Evolutionary conservation across 176 grass and related monocot species (phyloP).

Genomic region (Triticum monococcum): DNA sequence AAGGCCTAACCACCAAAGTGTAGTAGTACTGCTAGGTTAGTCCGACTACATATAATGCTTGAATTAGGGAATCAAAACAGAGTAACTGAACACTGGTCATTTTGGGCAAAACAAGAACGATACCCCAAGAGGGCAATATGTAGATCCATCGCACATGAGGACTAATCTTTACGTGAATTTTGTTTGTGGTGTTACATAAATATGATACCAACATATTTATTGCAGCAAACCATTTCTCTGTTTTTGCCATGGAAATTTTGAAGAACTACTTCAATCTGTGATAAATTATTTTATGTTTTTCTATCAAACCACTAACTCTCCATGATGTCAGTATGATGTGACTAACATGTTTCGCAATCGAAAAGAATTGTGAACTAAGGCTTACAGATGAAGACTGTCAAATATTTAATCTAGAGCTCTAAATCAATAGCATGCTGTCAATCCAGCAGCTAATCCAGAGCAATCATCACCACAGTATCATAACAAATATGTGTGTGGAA

Average conservation of each 20-base stretch:
- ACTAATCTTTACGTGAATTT: neutral
- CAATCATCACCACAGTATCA: neutral
- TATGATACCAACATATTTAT: neutral
- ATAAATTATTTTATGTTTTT: constrained; percentile 5
- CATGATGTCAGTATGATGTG: neutral
- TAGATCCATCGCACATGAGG: neutral
- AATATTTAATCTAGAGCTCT: neutral
- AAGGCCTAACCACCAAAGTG: neutral
- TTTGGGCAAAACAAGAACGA: neutral
- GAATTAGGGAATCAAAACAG: neutral
- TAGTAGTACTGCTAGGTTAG: neutral
- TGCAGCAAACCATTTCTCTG: neutral
- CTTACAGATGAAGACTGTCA: neutral
- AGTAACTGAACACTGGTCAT: neutral
- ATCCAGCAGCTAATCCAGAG: neutral
- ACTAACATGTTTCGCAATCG: neutral
- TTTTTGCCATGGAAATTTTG: neutral
- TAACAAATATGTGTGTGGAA: constrained; percentile 26
- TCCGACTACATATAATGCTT: neutral
- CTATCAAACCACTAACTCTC: neutral
- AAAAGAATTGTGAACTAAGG: neutral
- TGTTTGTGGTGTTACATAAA: neutral
- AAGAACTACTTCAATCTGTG: neutral
- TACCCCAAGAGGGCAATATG: neutral
- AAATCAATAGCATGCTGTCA: neutral